Conservation (phyloP, 2,329 filamentous ascomycete genomes). For the Plenodomus biglobosus region DNA sequence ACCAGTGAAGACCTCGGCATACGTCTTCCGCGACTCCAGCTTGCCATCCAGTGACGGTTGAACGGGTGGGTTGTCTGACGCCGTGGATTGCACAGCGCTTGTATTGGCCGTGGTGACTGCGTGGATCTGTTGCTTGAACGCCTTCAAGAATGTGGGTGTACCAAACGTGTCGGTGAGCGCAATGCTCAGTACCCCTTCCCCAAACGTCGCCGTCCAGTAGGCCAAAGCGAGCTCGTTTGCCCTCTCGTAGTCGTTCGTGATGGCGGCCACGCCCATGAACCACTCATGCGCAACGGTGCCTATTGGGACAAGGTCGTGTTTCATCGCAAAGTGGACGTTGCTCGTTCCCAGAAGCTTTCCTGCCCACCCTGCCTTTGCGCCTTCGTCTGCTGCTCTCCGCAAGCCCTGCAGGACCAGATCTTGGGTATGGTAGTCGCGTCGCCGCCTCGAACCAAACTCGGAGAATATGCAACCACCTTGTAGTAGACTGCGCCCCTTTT, state of each 20-base stretch:
- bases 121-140: conserved; percentile 72
- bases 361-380: conserved; percentile 61
- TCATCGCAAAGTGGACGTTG: conserved; percentile 96
- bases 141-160: conserved; percentile 81
- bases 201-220: conserved; percentile 92
- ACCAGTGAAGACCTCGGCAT: conserved; percentile 79
- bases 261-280: conserved; percentile 98
- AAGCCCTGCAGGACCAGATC: conserved; percentile 87
- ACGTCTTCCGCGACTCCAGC: conserved; percentile 58
- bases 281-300: conserved; percentile 96
- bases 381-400: conserved; percentile 74
- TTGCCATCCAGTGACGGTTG: conserved; percentile 46
- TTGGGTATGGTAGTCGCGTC: conserved; percentile 93
- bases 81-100: conserved; percentile 38
- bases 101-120: conserved; percentile 48
- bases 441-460: conserved; percentile 87
- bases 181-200: conserved; percentile 78
- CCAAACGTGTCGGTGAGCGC: conserved; percentile 97
- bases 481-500: conserved; percentile 76
- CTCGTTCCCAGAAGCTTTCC: conserved; percentile 86
- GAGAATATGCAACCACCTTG: conserved; percentile 85
- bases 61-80: conserved; percentile 47
- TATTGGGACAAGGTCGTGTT: conserved; percentile 78
- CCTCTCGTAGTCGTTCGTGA: conserved; percentile 78
- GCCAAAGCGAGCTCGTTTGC: conserved; percentile 82